Base-by-base conservation (phyloP, 345 rosid genomes). In the Erodium maritimum region DNA sequence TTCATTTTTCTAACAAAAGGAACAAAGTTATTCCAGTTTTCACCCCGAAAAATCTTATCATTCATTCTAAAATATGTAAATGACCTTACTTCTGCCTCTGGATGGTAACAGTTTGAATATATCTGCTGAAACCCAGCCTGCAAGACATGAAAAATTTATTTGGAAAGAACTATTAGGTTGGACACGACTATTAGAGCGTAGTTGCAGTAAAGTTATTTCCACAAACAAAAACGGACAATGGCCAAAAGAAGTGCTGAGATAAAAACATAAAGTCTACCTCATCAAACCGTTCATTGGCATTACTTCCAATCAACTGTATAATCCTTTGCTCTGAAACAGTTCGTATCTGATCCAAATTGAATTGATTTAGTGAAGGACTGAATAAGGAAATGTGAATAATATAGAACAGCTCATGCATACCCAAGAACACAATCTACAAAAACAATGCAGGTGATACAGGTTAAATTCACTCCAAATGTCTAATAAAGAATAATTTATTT, bases 11-110 rank as follows among this genome's bases (percentile, higher is more conserved):
- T 78, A 64, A 80, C 72, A 63, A 83, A 83, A 45, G 83, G 85
- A 54, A 83, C 85, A 74, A 80, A 80, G 72, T 80, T 80, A 75
- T 80, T 80, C 89, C 83, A 74, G 69, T 83, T 80, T 74, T 80
- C 85, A 3, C 67, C 80, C 63, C 78, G 68, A 65, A 83, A 83
- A 45, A 83, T 72, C 62, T 72, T 78, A 52, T 73, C 82, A 62
- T 63, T 80, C 83, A 78, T 76, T 76, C 85, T 74, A 76, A 79
- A 83, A 78, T 69, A 80, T 45, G 83, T 76, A 71, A 80, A 78
- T n/a, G 88, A 83, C 67, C 83, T 83, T 78, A 78, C 76, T 63
- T 78, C 83, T 20, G 73, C 81, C 58, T 74, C 74, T 20, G 88
- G 81, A 60, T 76, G 76, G 63, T 69, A 64, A 63, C 80, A 78